Base-by-base conservation (phyloP, 192 early-diverging fungal species). In the Coemansia sp. region DNA sequence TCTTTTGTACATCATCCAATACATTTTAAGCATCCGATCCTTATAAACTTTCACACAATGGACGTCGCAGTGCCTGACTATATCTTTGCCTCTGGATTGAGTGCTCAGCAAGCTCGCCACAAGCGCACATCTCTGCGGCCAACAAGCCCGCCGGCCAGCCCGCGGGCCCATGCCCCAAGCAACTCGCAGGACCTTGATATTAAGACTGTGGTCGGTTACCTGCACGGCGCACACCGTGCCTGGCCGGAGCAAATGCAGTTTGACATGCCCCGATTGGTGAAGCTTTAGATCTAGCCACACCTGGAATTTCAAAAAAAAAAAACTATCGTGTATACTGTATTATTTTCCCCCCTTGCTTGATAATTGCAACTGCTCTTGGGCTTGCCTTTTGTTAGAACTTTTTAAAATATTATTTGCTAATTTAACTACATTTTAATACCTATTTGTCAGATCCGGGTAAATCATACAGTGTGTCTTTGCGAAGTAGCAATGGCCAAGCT, bases 211-310 rank as follows among this genome's bases (percentile, higher is more conserved):
- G 40, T 81, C 15, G 72, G 78, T 48, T 55, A 75, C 19, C 46
- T 81, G 12, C 60, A 74, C 15, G 57, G 60, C 19, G 68, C 69
- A 14, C 69, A 66, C 62, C 65, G 69, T 7, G 69, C 72, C 14
- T 81, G 78, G 78, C 78, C 78, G 5, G 31, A 57, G 37, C 72
- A 66, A 52, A 69, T 75, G 69, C 71, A 72, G 65, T 72, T 75
- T 44, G 78, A 81, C 53, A 46, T 72, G 56, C 78, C 78, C 23
- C 78, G 78, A 46, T 47, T 81, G 23, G 62, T 81, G n/a, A 55
- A 66, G 59, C 62, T 81, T 14, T 81, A 74, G 40, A 28, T 17
- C 49, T 21, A 11, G 14, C 5, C 17, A 5, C 12, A 2, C 11
- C 37, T 26, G 46, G 46, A 1, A 20, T 7, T 17, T 6, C 46